Evolutionary conservation across 768 basidiomycete genomes (phyloP), one percentile per base, ranked within the genome.

Genomic region (Pleurotus citrinopileatus): DNA sequence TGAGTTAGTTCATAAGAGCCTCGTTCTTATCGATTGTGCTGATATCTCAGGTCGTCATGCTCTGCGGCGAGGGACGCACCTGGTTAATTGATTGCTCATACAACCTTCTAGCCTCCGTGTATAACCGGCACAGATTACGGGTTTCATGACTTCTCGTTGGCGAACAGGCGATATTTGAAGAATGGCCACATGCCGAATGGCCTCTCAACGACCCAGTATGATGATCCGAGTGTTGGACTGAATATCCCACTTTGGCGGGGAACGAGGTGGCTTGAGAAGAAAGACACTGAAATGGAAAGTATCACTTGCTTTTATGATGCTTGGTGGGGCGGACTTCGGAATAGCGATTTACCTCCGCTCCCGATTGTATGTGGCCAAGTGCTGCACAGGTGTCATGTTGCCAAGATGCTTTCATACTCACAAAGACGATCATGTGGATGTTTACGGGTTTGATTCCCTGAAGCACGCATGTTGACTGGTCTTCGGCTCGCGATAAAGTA

Each of bases 251-350:
- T 32, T 32, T 32, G 29, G 29, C 29, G 29, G 29, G 29, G 29
- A 32, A 32, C 29, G 29, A 40, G 38, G 19, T 19, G 38, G 34
- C 32, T 34, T 51, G 48, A 51, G 48, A 51, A 37, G 17, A 20
- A 37, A 34, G 34, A 22, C 48, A 51, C 48, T 51, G 48, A 51
- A 51, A 51, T 51, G 48, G 48, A 51, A 51, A 37, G 19, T 19
- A 12, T 50, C 12, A 27, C 48, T 36, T 22, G 34, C 48, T 22
- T 51, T 51, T 51, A 51, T 37, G 34, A 51, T 37, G 23, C 20
- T 40, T n/a, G n/a, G 22, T 7, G 38, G 43, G 12, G 19, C 43
- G 48, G 34, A 22, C 20, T 15, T 50, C 32, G 29, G 20, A 37
- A 8, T 17, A 4, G 9, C n/a, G 48, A 25, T 51, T 51, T 51